Base-by-base conservation (phyloP, 2,329 filamentous ascomycete species). In the Simplicillium sp. region DNA sequence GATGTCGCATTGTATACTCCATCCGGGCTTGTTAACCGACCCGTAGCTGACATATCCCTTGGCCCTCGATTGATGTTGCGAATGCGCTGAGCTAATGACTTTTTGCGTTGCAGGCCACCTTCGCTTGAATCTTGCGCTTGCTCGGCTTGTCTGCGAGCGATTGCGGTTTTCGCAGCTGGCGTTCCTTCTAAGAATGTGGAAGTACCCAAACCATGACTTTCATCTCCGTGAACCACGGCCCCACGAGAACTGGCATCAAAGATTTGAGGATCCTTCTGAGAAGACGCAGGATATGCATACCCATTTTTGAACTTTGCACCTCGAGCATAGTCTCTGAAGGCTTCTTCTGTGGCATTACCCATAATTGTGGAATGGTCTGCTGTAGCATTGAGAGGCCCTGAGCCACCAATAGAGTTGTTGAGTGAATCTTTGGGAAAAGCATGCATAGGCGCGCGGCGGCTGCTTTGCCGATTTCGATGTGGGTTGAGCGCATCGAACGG, bases 401-500 rank as follows among this genome's bases (percentile, higher is more conserved):
- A 72, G 11, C 92, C 92, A 42, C 90, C 90, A 11, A 98, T 66
- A 1, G 82, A 82, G 69, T 95, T 97, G 69, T 98, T 98, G 45
- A 85, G 75, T 2, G 88, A 96, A 53, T 85, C 87, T 54, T 87
- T 86, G 16, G 92, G 87, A 62, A 97, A 98, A 2, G 92, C 92
- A 59, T 94, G 82, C 87, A 98, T 96, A 1, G 92, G 92, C 7
- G 92, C 88, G 41, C 84, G 80, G 45, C 82, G 79, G 54, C 83
- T 81, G 52, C 82, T 86, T 56, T 85, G 84, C 43, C 86, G 81
- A 62, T 97, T 98, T 48, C 92, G 86, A 59, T 94, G 85, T 4
- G 92, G 88, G 60, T 95, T 94, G 59, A 92, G 86, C 15, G 92
- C 92, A 62, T 98, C 92, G 54, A 96, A 98, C 4, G 92, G 92